phyloP scores from a whole-genome alignment of 371 early-diverging fungal species.

The Mucor sp. region DNA sequence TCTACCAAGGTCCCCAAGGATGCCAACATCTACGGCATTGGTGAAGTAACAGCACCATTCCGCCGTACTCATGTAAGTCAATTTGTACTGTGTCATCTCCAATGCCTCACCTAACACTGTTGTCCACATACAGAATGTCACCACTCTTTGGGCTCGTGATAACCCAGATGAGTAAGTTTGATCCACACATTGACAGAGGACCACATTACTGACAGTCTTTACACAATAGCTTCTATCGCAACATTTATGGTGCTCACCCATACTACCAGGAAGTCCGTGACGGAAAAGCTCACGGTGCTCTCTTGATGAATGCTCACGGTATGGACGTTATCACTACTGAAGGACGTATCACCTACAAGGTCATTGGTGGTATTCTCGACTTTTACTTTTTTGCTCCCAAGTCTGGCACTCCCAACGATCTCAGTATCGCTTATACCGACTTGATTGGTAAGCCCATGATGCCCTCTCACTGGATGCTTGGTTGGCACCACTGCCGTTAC shows the following conservation, averaged over 20 bases:
- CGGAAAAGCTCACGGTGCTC: constrained; percentile 58
- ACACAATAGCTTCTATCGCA: constrained; percentile 42
- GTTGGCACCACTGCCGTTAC: constrained; percentile 78
- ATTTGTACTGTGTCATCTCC: neutral
- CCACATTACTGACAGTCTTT: neutral
- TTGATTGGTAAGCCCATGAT: constrained; percentile 68
- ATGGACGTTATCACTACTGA: constrained; percentile 69
- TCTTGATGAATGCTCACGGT: constrained; percentile 70
- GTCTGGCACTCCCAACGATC: constrained; percentile 50
- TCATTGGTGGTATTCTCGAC: constrained; percentile 70
- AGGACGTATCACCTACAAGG: constrained; percentile 62
- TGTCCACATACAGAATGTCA: constrained; percentile 19
- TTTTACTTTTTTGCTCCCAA: constrained; percentile 65
- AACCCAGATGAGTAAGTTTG: constrained; percentile 45
- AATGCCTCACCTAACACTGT: neutral
- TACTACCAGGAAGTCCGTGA: constrained; percentile 72
- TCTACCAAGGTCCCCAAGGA: constrained; percentile 50
- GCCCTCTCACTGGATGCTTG: constrained; percentile 65
- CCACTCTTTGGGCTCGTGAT: constrained; percentile 63
- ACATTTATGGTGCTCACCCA: constrained; percentile 75
- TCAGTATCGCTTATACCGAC: constrained; percentile 67
- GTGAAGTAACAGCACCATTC: constrained; percentile 62
- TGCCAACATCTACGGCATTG: constrained; percentile 74
- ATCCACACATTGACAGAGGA: neutral
- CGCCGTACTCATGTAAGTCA: constrained; percentile 36